phyloP scores from a whole-genome alignment of 2,329 filamentous ascomycete genomes.

The Curvularia sp. region DNA sequence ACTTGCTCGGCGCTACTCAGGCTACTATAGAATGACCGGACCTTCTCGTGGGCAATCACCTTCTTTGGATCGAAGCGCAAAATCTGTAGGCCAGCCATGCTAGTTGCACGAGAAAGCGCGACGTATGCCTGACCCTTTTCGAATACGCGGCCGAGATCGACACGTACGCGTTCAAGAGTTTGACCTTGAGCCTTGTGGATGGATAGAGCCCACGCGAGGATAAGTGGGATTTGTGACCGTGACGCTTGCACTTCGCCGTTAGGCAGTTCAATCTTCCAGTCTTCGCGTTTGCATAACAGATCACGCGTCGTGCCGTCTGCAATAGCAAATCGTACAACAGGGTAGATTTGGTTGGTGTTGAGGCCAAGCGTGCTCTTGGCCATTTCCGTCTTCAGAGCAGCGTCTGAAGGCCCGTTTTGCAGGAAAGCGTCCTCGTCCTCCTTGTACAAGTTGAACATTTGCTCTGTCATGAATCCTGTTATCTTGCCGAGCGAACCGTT shows the following conservation, averaged over 20 bases:
- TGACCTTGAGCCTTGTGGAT: slow-evolving; percentile 99
- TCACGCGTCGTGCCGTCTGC: slow-evolving; percentile 77
- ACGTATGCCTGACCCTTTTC: slow-evolving; percentile 99
- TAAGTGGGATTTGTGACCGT: slow-evolving; percentile 77
- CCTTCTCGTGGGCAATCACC: slow-evolving; percentile 91
- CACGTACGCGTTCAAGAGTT: slow-evolving; percentile 90
- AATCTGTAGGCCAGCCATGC: slow-evolving; percentile 85
- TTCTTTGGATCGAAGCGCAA: slow-evolving; percentile 86
- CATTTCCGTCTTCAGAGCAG: slow-evolving; percentile 53
- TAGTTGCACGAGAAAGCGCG: slow-evolving; percentile 89
- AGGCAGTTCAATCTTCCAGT: slow-evolving; percentile 97
- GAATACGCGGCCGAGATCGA: slow-evolving; percentile 89
- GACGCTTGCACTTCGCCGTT: slow-evolving; percentile 93
- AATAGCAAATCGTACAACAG: slow-evolving; percentile 82
- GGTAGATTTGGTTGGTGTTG: slow-evolving; percentile 68
- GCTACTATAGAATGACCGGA: slow-evolving; percentile 83
- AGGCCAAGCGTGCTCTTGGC: slow-evolving; percentile 57
- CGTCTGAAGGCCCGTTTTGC: slow-evolving; percentile 54
- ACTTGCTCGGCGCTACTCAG: slow-evolving; percentile 72
- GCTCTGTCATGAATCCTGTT: slow-evolving; percentile 76
- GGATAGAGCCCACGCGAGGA: slow-evolving; percentile 93
- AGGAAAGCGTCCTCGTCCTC: slow-evolving; percentile 65
- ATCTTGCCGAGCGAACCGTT: slow-evolving; percentile 94
- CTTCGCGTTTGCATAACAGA: slow-evolving; percentile 83
- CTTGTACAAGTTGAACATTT: slow-evolving; percentile 65